phyloP scores from a whole-genome alignment of 306 rosid species.

The Lablab purpureus region DNA sequence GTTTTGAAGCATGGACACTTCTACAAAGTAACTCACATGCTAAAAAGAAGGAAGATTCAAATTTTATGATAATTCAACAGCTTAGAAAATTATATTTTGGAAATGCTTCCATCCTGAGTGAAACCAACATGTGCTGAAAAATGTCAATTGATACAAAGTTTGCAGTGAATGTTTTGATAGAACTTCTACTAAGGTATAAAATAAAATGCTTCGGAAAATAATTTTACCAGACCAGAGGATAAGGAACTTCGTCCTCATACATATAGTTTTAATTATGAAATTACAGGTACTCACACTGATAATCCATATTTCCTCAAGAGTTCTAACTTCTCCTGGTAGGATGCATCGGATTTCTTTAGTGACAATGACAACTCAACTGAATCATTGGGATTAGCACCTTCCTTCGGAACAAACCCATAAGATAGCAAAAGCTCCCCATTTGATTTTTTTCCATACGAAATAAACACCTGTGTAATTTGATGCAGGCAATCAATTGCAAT shows the following conservation, averaged over 20 bases:
- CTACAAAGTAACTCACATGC: background rate
- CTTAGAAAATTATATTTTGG: slow-evolving; percentile 3
- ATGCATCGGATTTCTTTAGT: slow-evolving; percentile 73
- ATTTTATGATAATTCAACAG: background rate
- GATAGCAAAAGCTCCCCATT: slow-evolving; percentile 93
- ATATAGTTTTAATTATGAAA: background rate
- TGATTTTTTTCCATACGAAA: slow-evolving; percentile 94
- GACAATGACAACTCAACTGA: slow-evolving; percentile 86
- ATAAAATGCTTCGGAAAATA: background rate
- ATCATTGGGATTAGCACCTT: slow-evolving; percentile 90
- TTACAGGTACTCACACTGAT: slow-evolving; percentile 65
- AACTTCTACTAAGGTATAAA: slow-evolving; percentile 8
- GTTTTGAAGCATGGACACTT: slow-evolving; percentile 24
- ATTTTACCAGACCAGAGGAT: slow-evolving; percentile 4
- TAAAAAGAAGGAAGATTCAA: background rate
- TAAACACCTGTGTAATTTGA: slow-evolving; percentile 76
- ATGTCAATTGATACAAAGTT: background rate
- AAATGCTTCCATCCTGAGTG: background rate
- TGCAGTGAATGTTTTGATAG: background rate
- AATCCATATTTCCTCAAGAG: slow-evolving; percentile 71
- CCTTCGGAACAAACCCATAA: slow-evolving; percentile 93
- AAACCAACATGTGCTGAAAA: slow-evolving; percentile 3
- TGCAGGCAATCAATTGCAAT: slow-evolving; percentile 43
- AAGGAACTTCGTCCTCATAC: slow-evolving; percentile 17
- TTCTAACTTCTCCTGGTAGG: slow-evolving; percentile 77